A percentile compares a stretch with the other conserved stretches of the same genome.
Conservation (phyloP, 257 asterid species). For the Henckelia pumila region DNA sequence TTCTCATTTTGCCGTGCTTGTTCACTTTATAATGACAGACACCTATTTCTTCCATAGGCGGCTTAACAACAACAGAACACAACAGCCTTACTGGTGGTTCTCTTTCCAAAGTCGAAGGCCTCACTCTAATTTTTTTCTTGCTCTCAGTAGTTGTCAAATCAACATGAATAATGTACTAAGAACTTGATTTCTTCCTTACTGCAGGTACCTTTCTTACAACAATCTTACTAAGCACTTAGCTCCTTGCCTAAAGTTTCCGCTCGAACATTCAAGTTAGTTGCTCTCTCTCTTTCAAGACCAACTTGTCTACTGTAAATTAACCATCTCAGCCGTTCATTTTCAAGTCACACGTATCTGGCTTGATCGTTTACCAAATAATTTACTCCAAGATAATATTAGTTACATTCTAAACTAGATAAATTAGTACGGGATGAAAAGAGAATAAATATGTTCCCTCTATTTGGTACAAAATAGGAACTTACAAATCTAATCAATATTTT, state of each 20-base stretch:
- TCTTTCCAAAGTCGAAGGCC: conserved; percentile 62
- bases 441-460: too few relatives aligned
- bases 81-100: conserved; percentile 80
- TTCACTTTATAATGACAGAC: conserved; percentile 25
- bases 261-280: conserved; percentile 81
- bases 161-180: not conserved
- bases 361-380: not conserved
- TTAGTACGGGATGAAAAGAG: too few relatives aligned
- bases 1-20: not conserved
- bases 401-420: not conserved
- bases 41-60: conserved; percentile 48
- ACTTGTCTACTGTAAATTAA: not conserved
- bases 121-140: conserved; percentile 24
- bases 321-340: conserved; percentile 15
- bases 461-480: too few relatives aligned
- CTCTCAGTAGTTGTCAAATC: not conserved
- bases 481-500: too few relatives aligned
- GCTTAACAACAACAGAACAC: conserved; percentile 93
- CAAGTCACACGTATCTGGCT: not conserved
- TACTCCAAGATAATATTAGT: not conserved
- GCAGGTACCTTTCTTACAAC: conserved; percentile 91
- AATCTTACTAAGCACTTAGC: conserved; percentile 86
- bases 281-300: not conserved
- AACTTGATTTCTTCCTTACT: conserved; percentile 6
- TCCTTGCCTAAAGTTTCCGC: conserved; percentile 79